Conservation (phyloP, 2,329 filamentous ascomycete genomes). For the Venturia carpophila region DNA sequence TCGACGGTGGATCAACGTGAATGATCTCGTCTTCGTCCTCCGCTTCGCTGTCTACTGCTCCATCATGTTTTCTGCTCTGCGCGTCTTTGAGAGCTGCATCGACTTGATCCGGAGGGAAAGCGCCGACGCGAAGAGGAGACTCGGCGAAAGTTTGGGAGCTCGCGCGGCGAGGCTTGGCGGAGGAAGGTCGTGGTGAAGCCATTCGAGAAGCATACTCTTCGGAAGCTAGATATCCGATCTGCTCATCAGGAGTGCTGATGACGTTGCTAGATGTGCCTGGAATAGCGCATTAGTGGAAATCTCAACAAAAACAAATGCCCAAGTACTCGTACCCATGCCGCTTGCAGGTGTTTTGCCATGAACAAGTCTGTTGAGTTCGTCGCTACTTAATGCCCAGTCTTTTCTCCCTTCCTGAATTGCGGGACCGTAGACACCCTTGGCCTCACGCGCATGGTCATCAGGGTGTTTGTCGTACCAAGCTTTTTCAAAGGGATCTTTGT, state of each 20-base stretch:
- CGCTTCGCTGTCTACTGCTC: constrained; percentile 38
- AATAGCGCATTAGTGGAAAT: background rate
- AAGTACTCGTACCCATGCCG: constrained; percentile 43
- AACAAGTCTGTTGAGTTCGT: constrained; percentile 85
- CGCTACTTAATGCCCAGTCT: constrained; percentile 81
- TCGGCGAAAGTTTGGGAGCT: constrained; percentile 40
- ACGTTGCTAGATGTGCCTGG: constrained; percentile 11
- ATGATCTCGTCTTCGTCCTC: constrained; percentile 54
- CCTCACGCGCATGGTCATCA: constrained; percentile 65
- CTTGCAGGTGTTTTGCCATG: constrained; percentile 53
- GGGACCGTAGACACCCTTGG: constrained; percentile 56
- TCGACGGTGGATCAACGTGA: constrained; percentile 62
- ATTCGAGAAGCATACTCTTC: constrained; percentile 77
- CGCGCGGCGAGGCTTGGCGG: constrained; percentile 36
- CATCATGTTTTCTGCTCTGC: constrained; percentile 24
- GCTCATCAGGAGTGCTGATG: constrained; percentile 74
- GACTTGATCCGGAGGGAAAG: constrained; percentile 39
- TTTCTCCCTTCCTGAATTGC: constrained; percentile 52
- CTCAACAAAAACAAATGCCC: background rate
- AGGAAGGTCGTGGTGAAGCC: constrained; percentile 53
- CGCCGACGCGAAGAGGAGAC: constrained; percentile 45
- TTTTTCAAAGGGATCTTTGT: constrained; percentile 76
- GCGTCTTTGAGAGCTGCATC: constrained; percentile 21
- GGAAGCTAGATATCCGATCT: constrained; percentile 79
- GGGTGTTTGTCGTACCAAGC: constrained; percentile 92